Evolutionary conservation across 2,329 filamentous ascomycete species (phyloP), one percentile per base, ranked within the genome.

Genomic region (Aspergillus jensenii): DNA sequence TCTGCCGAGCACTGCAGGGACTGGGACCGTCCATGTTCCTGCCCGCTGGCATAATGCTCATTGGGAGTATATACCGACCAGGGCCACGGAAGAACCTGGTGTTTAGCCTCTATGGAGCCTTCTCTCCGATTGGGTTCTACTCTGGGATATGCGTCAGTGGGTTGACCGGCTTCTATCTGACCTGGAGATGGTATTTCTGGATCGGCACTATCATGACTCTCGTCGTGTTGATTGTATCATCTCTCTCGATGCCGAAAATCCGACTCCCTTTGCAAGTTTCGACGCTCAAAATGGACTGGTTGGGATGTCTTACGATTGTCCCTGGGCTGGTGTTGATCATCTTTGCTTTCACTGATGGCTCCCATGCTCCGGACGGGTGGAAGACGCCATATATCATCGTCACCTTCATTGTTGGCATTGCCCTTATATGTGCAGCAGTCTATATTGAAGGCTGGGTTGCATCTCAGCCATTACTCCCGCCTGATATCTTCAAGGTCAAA

Each of bases 401-500:
- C 15, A 56, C 52, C 3, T 52, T 59, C 37, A 17, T 59, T 6
- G 15, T 44, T 1, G 57, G 57, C 0, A 21, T 59, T 6, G 25
- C 35, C 2, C 39, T 59, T 19, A 53, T 56, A 1, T 40, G 52
- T 23, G 57, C 47, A 1, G 57, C 57, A n/a, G 48, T 52, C 17
- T 59, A 53, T 9, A 17, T 56, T 2, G 57, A 59, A 19, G 53
- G 57, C 1, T 59, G 57, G 57, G 14, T 59, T 9, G 27, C 52
- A 0, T 12, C 35, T 0, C 15, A 39, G 1, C 57, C 57, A 4
- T 27, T 59, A 4, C 31, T 59, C 3, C 57, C 53, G 1, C 55
- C 49, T 14, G 57, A 59, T 9, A n/a, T 59, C 21, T 59, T 59
- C 48, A 59, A 56, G 41, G 57, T 59, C 14, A 59, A 56, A 19